A percentile compares a stretch with the other conserved stretches of the same genome.
Evolutionary conservation across 805 yeast species (phyloP).

Genomic region (Nadsonia fulvescens): DNA sequence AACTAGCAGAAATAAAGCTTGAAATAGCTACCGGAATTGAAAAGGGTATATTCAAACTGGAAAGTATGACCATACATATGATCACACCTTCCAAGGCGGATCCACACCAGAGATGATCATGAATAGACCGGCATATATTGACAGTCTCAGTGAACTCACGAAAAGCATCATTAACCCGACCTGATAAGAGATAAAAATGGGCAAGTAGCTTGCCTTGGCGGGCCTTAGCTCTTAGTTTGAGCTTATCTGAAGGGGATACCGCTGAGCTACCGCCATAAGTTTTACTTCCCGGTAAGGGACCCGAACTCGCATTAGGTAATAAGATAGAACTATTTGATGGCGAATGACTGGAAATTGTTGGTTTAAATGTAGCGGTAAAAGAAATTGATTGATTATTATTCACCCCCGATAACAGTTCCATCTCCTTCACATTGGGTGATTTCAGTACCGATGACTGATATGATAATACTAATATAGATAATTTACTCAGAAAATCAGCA

Average conservation of each 20-base stretch:
- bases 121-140: conserved; percentile 33
- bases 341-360: too few species aligned
- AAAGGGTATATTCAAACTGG: conserved; percentile 35
- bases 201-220: conserved; percentile 5
- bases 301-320: conserved; percentile 1
- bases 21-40: conserved; percentile 14
- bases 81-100: conserved; percentile 73
- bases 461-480: conserved; percentile 50
- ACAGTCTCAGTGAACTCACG: conserved; percentile 61
- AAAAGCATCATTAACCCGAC: conserved; percentile 56
- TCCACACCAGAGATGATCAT: conserved; percentile 77
- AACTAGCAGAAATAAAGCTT: too few species aligned
- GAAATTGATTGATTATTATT: too few species aligned
- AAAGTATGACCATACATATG: conserved; percentile 41
- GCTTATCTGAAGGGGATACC: conserved; percentile 1
- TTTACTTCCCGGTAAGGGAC: conserved; percentile 1
- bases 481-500: conserved; percentile 37
- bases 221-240: conserved; percentile 1
- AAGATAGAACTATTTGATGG: conserved; percentile 1
- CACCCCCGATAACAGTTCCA: too few species aligned
- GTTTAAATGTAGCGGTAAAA: too few species aligned
- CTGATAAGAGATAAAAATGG: conserved; percentile 50
- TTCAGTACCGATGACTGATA: conserved; percentile 64
- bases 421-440: conserved; percentile 38
- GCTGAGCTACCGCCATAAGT: background rate